Conservation (phyloP, 495 filamentous ascomycete genomes). For the Trichoderma erinaceum region DNA sequence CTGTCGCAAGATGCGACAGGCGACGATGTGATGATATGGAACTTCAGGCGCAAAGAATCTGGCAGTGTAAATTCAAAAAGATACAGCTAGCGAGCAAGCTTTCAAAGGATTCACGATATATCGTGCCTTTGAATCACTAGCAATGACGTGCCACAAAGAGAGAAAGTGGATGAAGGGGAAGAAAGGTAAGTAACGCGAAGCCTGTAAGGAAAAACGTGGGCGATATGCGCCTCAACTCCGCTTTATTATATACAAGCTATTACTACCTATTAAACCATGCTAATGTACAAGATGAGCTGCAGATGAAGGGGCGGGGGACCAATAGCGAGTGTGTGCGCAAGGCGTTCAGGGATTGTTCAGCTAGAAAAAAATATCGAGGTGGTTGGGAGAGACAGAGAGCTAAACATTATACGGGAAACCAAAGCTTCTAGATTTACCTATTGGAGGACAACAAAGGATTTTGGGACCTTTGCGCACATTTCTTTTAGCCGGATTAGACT, state of each 20-base stretch:
- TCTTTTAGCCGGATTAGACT: neutral
- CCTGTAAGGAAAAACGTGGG: neutral
- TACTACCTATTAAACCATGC: too few relatives aligned
- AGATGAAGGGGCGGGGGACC: too few relatives aligned
- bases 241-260: neutral
- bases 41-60: too few relatives aligned
- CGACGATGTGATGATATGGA: neutral
- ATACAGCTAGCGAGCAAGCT: neutral
- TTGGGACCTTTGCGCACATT: neutral
- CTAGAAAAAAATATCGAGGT: neutral
- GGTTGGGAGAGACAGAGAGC: neutral
- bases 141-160: neutral
- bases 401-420: neutral
- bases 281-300: too few relatives aligned
- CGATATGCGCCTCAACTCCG: neutral
- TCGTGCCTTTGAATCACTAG: neutral
- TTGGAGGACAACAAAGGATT: neutral
- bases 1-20: constrained; percentile 3
- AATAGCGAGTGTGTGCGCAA: too few relatives aligned
- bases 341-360: neutral
- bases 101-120: neutral
- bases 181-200: neutral
- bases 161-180: neutral
- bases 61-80: too few relatives aligned
- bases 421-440: neutral